A percentile compares a stretch with the other conserved stretches of the same genome.
Evolutionary conservation across 768 basidiomycete species (phyloP).

Genomic region (Chalciporus pseudorubinellus): DNA sequence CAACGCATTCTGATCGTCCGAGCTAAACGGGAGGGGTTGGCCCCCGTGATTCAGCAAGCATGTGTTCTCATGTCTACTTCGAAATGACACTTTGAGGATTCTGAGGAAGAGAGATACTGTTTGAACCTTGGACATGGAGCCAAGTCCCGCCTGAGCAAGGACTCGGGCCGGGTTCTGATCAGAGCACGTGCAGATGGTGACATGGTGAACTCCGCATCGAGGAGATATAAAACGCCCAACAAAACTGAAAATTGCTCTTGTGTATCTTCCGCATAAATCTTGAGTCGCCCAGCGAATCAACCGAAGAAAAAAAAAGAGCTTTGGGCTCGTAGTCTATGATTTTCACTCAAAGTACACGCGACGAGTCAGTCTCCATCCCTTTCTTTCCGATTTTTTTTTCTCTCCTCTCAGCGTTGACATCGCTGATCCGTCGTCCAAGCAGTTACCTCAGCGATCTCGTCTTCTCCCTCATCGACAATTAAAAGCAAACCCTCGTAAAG

Average conservation of each 20-base stretch:
- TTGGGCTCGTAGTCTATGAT: conserved; percentile 26
- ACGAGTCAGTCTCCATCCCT: conserved; percentile 27
- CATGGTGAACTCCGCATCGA: too few relatives aligned
- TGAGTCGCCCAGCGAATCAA: neutral
- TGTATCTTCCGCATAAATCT: neutral
- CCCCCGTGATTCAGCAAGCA: too few relatives aligned
- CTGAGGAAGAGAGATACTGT: too few relatives aligned
- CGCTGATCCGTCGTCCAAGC: neutral
- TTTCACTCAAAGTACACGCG: conserved; percentile 34
- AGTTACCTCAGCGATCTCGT: conserved; percentile 34
- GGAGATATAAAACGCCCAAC: neutral
- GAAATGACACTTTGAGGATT: too few relatives aligned
- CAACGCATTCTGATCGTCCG: too few relatives aligned
- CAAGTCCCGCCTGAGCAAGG: too few relatives aligned
- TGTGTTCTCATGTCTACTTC: too few relatives aligned
- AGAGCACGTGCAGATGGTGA: too few relatives aligned
- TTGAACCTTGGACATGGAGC: too few relatives aligned
- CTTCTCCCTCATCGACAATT: conserved; percentile 25
- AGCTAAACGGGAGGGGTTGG: too few relatives aligned
- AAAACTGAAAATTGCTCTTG: neutral
- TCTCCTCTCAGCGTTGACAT: neutral
- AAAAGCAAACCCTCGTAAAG: conserved; percentile 3
- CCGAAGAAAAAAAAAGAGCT: conserved; percentile 9
- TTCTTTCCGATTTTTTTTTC: neutral
- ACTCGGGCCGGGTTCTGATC: too few relatives aligned